Evolutionary conservation across 2,329 filamentous ascomycete genomes (phyloP).

Genomic region (Ambrosiella xylebori): DNA sequence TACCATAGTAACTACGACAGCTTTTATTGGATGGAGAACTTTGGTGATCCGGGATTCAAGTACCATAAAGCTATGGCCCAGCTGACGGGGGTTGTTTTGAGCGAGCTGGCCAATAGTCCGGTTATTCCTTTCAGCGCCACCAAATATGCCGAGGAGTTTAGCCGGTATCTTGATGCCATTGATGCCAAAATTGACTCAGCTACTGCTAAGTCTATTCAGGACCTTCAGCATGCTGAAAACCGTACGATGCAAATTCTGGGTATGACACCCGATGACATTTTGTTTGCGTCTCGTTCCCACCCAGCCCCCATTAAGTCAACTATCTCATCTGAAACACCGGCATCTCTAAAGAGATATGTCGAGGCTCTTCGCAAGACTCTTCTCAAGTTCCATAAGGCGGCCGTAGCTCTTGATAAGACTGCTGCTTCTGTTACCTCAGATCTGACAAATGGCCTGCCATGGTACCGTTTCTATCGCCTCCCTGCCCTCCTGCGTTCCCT

Average conservation of each 20-base stretch:
- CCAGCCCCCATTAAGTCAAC: not conserved
- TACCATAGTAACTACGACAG: constrained; percentile 90
- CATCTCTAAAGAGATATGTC: constrained; percentile 20
- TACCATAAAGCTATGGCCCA: constrained; percentile 53
- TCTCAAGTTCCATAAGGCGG: constrained; percentile 22
- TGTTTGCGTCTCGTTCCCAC: constrained; percentile 19
- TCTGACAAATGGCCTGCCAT: constrained; percentile 41
- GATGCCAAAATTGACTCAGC: constrained; percentile 28
- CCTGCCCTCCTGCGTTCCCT: constrained; percentile 47
- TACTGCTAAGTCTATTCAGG: not conserved
- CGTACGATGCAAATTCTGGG: constrained; percentile 9
- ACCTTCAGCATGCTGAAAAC: not conserved
- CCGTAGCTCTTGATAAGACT: constrained; percentile 28
- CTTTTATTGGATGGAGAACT: constrained; percentile 75
- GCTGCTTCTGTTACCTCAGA: constrained; percentile 27
- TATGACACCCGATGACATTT: constrained; percentile 17
- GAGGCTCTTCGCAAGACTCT: constrained; percentile 23
- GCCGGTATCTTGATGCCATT: constrained; percentile 33
- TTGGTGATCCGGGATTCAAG: constrained; percentile 50
- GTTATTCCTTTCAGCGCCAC: constrained; percentile 47
- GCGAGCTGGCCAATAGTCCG: constrained; percentile 42
- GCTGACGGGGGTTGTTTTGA: constrained; percentile 43
- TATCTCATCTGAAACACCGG: not conserved
- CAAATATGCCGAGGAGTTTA: constrained; percentile 44
- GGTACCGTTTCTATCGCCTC: constrained; percentile 61